phyloP scores from a whole-genome alignment of 768 basidiomycete species.

The Tubosaeta brunneosetosa region DNA sequence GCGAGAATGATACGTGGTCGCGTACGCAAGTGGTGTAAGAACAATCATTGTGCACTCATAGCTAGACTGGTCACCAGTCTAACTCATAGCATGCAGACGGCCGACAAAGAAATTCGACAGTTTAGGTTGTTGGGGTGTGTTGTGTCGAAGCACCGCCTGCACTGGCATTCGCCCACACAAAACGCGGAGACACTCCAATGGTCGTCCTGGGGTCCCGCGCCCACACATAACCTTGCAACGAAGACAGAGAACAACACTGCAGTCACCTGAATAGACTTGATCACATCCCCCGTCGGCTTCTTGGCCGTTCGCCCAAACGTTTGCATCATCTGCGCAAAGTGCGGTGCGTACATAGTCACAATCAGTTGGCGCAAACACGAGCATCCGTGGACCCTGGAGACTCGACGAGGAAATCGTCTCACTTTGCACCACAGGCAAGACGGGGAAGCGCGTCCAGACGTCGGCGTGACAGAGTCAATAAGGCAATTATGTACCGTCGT shows the following conservation, averaged over 20 bases:
- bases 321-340: slow-evolving; percentile 43
- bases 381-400: slow-evolving; percentile 29
- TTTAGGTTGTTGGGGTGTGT: too few relatives aligned
- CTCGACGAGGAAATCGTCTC: slow-evolving; percentile 37
- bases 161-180: slow-evolving; percentile 49
- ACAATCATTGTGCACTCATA: too few relatives aligned
- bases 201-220: neutral
- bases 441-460: slow-evolving; percentile 10
- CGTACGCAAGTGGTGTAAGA: too few relatives aligned
- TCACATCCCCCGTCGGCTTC: slow-evolving; percentile 45
- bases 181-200: slow-evolving; percentile 36
- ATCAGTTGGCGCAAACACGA: slow-evolving; percentile 2
- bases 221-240: neutral
- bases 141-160: too few relatives aligned
- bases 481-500: slow-evolving; percentile 12
- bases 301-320: slow-evolving; percentile 45
- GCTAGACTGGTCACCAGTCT: too few relatives aligned
- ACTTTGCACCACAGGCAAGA: slow-evolving; percentile 47
- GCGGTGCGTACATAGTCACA: slow-evolving; percentile 29
- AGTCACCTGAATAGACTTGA: too few relatives aligned
- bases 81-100: too few relatives aligned
- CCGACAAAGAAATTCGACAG: too few relatives aligned
- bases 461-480: neutral
- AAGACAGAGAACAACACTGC: too few relatives aligned
- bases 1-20: too few relatives aligned